phyloP scores from a whole-genome alignment of 208 protist species.

The Jaenimonas drosophilae region DNA sequence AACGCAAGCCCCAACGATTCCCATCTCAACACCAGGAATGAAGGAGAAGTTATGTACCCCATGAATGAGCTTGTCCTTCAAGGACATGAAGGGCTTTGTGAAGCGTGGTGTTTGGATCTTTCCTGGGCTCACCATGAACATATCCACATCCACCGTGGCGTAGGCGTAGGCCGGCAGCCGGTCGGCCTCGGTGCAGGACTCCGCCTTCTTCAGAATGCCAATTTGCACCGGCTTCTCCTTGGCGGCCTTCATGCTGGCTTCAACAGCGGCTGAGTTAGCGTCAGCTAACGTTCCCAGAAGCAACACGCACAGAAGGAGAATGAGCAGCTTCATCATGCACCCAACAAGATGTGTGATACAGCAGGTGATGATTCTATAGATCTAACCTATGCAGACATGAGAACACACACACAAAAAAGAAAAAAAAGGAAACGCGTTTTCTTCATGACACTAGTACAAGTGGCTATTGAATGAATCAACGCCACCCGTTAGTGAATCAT shows the following conservation, averaged over 20 bases:
- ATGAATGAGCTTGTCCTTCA: constrained; percentile 7
- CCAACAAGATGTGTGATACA: neutral
- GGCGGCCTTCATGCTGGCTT: neutral
- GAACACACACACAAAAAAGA: constrained; percentile 2
- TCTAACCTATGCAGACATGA: neutral
- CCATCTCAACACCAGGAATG: constrained; percentile 10
- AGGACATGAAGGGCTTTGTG: constrained; percentile 1
- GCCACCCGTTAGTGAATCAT: no score
- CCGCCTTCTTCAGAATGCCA: neutral
- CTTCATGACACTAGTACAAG: constrained; percentile 1
- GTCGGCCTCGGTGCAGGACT: neutral
- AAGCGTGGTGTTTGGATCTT: neutral
- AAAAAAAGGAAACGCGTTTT: neutral
- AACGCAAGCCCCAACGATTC: constrained; percentile 8
- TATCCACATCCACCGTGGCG: neutral
- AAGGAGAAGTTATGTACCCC: constrained; percentile 2
- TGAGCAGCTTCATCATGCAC: no score
- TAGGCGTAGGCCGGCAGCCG: no score
- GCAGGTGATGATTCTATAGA: neutral
- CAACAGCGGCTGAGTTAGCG: no score
- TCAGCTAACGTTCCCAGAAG: no score
- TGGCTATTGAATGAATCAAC: no score
- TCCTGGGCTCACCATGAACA: no score
- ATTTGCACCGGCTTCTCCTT: neutral
- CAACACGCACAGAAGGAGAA: no score